A percentile compares a stretch with the other conserved stretches of the same genome.
Conservation (phyloP, 2,329 filamentous ascomycete species). For the Colletotrichum sidae region DNA sequence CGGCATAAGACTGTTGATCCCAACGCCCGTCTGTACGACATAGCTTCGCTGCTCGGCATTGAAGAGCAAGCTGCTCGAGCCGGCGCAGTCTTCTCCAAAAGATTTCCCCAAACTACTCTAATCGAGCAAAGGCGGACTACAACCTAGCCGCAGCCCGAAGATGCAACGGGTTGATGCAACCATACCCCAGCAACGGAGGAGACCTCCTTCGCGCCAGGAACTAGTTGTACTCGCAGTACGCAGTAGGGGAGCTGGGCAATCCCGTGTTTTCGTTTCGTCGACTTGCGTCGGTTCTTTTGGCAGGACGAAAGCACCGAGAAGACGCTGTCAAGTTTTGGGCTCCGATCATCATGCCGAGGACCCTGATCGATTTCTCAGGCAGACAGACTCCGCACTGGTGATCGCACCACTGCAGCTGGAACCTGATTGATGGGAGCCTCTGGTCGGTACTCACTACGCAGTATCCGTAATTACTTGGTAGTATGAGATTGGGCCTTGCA, state of each 20-base stretch:
- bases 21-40: constrained; percentile 29
- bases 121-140: constrained; percentile 16
- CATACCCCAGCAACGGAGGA: constrained; percentile 16
- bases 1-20: constrained; percentile 14
- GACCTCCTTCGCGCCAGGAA: constrained; percentile 4
- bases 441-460: too few species aligned
- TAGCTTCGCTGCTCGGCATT: constrained; percentile 31
- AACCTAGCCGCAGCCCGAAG: constrained; percentile 27
- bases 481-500: constrained; percentile 8
- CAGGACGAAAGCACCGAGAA: neutral
- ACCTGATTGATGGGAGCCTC: too few species aligned
- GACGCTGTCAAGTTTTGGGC: neutral
- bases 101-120: constrained; percentile 36
- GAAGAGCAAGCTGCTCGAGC: constrained; percentile 18
- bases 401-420: too few species aligned
- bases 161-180: constrained; percentile 29
- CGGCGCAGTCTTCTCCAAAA: constrained; percentile 28
- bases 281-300: constrained; percentile 13
- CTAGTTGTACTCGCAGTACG: too few species aligned
- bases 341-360: neutral
- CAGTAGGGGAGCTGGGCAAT: too few species aligned
- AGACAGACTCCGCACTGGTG: too few species aligned
- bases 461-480: too few species aligned
- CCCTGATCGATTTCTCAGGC: too few species aligned
- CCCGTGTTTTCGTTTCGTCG: neutral